Evolutionary conservation across 2,329 filamentous ascomycete genomes (phyloP), one percentile per base, ranked within the genome.

Genomic region (Neonectria magnoliae): DNA sequence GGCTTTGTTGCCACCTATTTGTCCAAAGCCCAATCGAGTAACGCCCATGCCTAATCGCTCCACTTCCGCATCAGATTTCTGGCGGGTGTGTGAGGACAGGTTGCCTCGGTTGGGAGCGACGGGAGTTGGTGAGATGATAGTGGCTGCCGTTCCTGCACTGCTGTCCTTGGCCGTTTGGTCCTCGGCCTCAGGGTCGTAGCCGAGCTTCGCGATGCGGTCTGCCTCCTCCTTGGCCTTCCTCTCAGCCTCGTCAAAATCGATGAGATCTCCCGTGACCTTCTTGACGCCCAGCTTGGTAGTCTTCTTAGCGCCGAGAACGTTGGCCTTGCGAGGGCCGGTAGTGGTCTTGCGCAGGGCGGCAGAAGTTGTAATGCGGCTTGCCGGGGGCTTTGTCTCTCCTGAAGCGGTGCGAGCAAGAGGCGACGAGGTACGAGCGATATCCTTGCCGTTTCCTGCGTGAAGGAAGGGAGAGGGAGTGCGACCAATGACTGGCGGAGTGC

Each of bases 171-270:
- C 79, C 11, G 75, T 84, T 72, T 87, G 87, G 79, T 97, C 4
- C 14, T 38, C 95, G 20, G 93, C 94, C 68, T 98, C 92, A 1
- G 94, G 93, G 74, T 99, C 94, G 76, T 99, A 99, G 42, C 96
- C 96, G 22, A 99, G 84, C 81, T 97, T 97, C 78, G 91, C 94
- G 76, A 98, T 96, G 71, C 96, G 91, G 80, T 98, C 96, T 3
- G 94, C 96, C 80, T 99, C 96, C 80, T 98, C 96, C 79, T 95
- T 97, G 47, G 96, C 96, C 82, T 97, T 97, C 80, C 93, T 93
- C 84, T 99, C 96, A 3, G 94, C 96, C 79, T 95, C 96, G 69
- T 99, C 96, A 75, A 99, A 99, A 82, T 99, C 95, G 68, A 99
- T 94, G 13, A 90, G 82, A 70, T 94, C 92, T 50, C 84, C 87